Conservation (phyloP, 2,329 filamentous ascomycete genomes). For the Dendryphion nanum region DNA sequence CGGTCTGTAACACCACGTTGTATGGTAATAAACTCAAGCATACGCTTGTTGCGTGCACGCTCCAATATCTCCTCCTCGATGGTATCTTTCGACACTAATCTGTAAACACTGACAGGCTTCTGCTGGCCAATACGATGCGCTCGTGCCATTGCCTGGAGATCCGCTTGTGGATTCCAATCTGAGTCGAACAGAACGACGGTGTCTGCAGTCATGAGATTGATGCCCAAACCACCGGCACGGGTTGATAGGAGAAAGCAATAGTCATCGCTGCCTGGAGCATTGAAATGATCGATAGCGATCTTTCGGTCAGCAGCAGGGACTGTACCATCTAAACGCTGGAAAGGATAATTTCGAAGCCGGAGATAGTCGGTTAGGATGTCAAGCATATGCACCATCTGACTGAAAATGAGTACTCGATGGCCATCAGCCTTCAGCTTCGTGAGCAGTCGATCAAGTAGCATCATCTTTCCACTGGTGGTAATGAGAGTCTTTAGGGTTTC, state of each 20-base stretch:
- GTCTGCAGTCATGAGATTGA: slow-evolving; percentile 98
- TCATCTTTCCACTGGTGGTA: slow-evolving; percentile 98
- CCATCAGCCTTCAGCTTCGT: slow-evolving; percentile 90
- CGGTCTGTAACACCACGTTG: slow-evolving; percentile 96
- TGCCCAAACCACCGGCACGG: slow-evolving; percentile 92
- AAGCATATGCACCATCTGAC: slow-evolving; percentile 99
- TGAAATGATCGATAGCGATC: slow-evolving; percentile 97
- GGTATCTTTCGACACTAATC: slow-evolving; percentile 95
- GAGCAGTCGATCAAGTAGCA: slow-evolving; percentile 93
- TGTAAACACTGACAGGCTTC: slow-evolving; percentile 92
- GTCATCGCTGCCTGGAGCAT: slow-evolving; percentile 91
- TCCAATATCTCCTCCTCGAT: slow-evolving; percentile 98
- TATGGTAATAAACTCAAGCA: slow-evolving; percentile 96
- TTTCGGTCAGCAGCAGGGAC: slow-evolving; percentile 85
- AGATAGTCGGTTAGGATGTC: slow-evolving; percentile 95
- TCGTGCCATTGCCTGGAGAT: slow-evolving; percentile 96
- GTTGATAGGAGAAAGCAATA: slow-evolving; percentile 97
- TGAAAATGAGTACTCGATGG: slow-evolving; percentile 96
- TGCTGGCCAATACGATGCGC: slow-evolving; percentile 98
- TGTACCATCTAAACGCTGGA: slow-evolving; percentile 91
- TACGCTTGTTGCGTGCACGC: slow-evolving; percentile 92
- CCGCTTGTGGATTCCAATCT: slow-evolving; percentile 98
- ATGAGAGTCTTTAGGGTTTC: slow-evolving; percentile 91
- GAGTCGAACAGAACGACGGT: slow-evolving; percentile 98
- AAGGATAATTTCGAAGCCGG: slow-evolving; percentile 87